Conservation (phyloP, 2,329 filamentous ascomycete species). For the Alternaria postmessia region DNA sequence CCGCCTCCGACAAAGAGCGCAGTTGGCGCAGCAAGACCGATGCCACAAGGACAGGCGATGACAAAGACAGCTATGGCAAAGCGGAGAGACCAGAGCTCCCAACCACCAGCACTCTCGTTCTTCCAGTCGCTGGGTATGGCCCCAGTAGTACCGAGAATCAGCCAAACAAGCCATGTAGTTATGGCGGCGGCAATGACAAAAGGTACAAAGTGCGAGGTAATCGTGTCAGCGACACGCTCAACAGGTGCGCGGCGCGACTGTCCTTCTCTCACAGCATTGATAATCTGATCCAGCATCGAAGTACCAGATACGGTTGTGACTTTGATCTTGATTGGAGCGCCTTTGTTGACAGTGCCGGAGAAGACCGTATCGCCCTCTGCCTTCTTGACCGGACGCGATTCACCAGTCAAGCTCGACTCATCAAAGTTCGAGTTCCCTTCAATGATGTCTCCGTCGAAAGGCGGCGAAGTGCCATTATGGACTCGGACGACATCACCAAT, state of each 20-base stretch:
- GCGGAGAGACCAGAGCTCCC: conserved; percentile 76
- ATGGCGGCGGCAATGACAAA: conserved; percentile 74
- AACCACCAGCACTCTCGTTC: conserved; percentile 65
- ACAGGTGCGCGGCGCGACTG: conserved; percentile 79
- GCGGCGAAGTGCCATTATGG: conserved; percentile 80
- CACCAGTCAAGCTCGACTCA: conserved; percentile 87
- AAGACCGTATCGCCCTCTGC: conserved; percentile 69
- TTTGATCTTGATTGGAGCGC: conserved; percentile 66
- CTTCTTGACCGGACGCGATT: conserved; percentile 74
- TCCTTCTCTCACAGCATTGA: conserved; percentile 77
- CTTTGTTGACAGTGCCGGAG: conserved; percentile 78
- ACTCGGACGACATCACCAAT: conserved; percentile 69
- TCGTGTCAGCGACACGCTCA: conserved; percentile 74
- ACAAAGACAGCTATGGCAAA: conserved; percentile 90
- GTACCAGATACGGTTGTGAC: conserved; percentile 71
- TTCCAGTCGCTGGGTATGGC: conserved; percentile 65
- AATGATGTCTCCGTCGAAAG: conserved; percentile 76
- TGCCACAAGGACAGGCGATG: conserved; percentile 83
- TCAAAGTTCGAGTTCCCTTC: conserved; percentile 74
- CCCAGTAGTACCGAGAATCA: conserved; percentile 68
- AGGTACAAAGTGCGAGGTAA: conserved; percentile 81
- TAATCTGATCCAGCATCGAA: conserved; percentile 83
- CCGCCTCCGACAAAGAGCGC: conserved; percentile 84
- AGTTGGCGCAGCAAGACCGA: conserved; percentile 85
- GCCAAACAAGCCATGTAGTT: conserved; percentile 75